Evolutionary conservation across 345 rosid genomes (phyloP), one percentile per base, ranked within the genome.

Genomic region (Geranium rotundifolium): DNA sequence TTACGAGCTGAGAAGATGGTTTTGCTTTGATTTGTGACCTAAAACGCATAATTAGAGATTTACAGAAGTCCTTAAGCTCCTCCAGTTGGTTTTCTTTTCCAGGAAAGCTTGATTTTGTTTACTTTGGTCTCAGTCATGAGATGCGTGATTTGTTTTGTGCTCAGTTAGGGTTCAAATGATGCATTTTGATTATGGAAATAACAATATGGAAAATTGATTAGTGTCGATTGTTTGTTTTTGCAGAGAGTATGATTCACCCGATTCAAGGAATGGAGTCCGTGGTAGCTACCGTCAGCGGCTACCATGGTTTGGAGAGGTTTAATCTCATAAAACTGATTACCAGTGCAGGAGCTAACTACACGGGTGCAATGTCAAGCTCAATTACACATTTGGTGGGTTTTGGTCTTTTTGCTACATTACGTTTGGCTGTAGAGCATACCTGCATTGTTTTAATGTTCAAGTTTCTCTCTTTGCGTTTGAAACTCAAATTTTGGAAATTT

Each of bases 251-350:
- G 63, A 69, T 31, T 71, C 4, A 58, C 59, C 63, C 66, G 10
- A 64, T 75, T 65, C 60, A 58, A 73, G 89, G 85, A 34, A 89
- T 93, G 99, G 91, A 86, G 27, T 71, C 84, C 5, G 96, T 93
- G 68, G 84, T 93, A 10, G 97, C 91, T n/a, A 81, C 97, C 0
- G 96, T 90, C 2, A 90, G 91, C 59, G 99, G 99, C 0, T 93
- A 90, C 79, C 84, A 82, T 15, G 97, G 96, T 4, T 63, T 79
- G 13, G 91, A 82, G 66, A 82, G 96, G 50, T 86, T 90, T 72
- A 78, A 83, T 56, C 95, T 93, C 69, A 93, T 93, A 70, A 88
- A 84, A 79, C 85, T 90, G 37, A 82, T 93, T 46, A 77, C 90
- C 30, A 68, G 34, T 14, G 17, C 85, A 17, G 97, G 97, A 10